Percentiles rank a stretch among this genome's conserved stretches.
Conservation (phyloP, 2,329 filamentous ascomycete species). For the Scedosporium aurantiacum region DNA sequence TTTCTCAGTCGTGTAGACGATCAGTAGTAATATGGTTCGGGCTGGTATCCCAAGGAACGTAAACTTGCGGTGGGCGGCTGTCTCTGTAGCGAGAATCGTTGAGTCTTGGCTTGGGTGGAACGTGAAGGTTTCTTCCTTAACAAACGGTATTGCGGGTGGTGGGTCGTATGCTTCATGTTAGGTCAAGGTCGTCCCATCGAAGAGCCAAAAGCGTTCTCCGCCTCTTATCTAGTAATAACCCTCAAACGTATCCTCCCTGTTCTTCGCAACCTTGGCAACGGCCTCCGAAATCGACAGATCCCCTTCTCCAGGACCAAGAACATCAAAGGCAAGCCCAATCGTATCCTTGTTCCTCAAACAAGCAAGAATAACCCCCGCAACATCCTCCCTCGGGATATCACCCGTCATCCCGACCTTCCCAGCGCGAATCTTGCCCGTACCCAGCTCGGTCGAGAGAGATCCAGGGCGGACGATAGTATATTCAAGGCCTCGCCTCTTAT, state of each 20-base stretch:
- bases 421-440: conserved; percentile 25
- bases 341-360: conserved; percentile 27
- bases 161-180: too few species aligned
- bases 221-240: conserved; percentile 14
- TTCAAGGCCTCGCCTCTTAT: conserved; percentile 24
- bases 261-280: conserved; percentile 24
- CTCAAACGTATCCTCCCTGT: conserved; percentile 20
- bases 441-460: conserved; percentile 24
- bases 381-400: conserved; percentile 30
- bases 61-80: too few species aligned
- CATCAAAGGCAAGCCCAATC: conserved; percentile 29
- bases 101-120: too few species aligned
- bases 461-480: conserved; percentile 35
- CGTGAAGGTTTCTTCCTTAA: too few species aligned
- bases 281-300: conserved; percentile 22
- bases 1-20: background rate
- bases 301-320: conserved; percentile 26
- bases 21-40: background rate
- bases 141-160: too few species aligned
- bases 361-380: conserved; percentile 29
- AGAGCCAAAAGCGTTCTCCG: background rate
- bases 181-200: too few species aligned
- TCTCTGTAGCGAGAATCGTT: too few species aligned
- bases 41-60: too few species aligned
- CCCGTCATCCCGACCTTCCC: conserved; percentile 27